These are phyloP conservation scores for Dothideomycetes sp. DNA, from an alignment of 2,329 filamentous ascomycete genomes.

Conservation along the genomic window DNA sequence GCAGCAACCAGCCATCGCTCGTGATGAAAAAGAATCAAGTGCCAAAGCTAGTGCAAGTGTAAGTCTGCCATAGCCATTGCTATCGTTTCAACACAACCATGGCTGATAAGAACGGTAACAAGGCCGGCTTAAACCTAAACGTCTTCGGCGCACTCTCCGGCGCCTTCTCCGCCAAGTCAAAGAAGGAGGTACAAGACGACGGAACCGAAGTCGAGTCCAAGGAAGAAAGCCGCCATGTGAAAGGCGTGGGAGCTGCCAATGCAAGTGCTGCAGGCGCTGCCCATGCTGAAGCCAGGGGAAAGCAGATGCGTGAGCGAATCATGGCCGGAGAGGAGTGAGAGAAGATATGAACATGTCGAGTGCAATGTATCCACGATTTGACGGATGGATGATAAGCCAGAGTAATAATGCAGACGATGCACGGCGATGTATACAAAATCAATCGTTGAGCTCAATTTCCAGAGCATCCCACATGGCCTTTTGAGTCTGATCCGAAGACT, in stretches of 20 bases:
- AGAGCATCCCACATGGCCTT: slow-evolving; percentile 16
- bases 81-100: background rate
- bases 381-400: slow-evolving; percentile 12
- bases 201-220: slow-evolving; percentile 24
- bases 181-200: slow-evolving; percentile 22
- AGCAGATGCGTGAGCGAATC: slow-evolving; percentile 21
- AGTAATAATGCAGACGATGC: too few species aligned
- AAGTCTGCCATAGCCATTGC: too few species aligned
- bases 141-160: slow-evolving; percentile 28
- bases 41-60: slow-evolving; percentile 27
- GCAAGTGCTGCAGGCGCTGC: slow-evolving; percentile 14
- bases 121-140: slow-evolving; percentile 24
- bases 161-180: slow-evolving; percentile 26
- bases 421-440: too few species aligned
- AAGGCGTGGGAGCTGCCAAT: slow-evolving; percentile 19
- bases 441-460: slow-evolving; percentile 13
- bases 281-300: slow-evolving; percentile 15
- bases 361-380: too few species aligned
- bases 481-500: slow-evolving; percentile 3
- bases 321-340: slow-evolving; percentile 15
- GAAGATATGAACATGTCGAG: too few species aligned
- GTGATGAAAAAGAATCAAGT: slow-evolving; percentile 24
- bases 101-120: background rate
- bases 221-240: slow-evolving; percentile 22
- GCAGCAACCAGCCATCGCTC: background rate